Evolutionary conservation across 2,329 filamentous ascomycete species (phyloP).

Genomic region (Claviceps fusiformis): DNA sequence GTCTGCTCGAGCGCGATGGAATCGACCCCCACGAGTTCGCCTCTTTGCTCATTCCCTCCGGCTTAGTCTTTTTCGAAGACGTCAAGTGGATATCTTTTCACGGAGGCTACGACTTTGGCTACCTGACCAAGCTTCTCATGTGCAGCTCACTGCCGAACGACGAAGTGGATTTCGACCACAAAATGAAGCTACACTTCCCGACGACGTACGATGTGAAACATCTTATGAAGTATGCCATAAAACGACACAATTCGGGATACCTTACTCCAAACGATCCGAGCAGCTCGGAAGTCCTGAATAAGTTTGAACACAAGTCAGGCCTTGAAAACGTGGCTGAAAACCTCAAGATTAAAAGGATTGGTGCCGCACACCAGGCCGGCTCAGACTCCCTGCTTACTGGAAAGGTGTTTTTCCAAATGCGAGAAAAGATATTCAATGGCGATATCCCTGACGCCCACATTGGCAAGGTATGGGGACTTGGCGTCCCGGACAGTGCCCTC

Average conservation of each 20-base stretch:
- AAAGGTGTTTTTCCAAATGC: conserved; percentile 87
- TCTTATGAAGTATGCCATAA: conserved; percentile 79
- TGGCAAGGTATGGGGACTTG: conserved; percentile 88
- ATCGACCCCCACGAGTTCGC: conserved; percentile 88
- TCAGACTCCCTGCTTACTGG: conserved; percentile 90
- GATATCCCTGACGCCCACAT: conserved; percentile 68
- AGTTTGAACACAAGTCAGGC: conserved; percentile 80
- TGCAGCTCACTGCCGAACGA: conserved; percentile 74
- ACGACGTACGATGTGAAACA: conserved; percentile 94
- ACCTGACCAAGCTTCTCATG: conserved; percentile 85
- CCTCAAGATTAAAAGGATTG: conserved; percentile 78
- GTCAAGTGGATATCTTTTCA: conserved; percentile 97
- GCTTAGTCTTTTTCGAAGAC: conserved; percentile 73
- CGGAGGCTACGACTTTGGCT: conserved; percentile 95
- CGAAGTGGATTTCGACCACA: conserved; percentile 75
- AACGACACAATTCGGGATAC: conserved; percentile 50
- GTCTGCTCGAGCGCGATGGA: conserved; percentile 68
- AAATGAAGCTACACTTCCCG: conserved; percentile 88
- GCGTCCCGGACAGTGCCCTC: conserved; percentile 46
- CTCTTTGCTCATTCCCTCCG: conserved; percentile 78
- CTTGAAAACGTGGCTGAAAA: conserved; percentile 90
- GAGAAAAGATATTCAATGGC: conserved; percentile 74
- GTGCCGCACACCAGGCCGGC: conserved; percentile 80
- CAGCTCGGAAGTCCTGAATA: conserved; percentile 62
- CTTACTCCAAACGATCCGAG: conserved; percentile 48